Conservation (phyloP, 768 basidiomycete genomes). For the Sarcomyxa edulis region DNA sequence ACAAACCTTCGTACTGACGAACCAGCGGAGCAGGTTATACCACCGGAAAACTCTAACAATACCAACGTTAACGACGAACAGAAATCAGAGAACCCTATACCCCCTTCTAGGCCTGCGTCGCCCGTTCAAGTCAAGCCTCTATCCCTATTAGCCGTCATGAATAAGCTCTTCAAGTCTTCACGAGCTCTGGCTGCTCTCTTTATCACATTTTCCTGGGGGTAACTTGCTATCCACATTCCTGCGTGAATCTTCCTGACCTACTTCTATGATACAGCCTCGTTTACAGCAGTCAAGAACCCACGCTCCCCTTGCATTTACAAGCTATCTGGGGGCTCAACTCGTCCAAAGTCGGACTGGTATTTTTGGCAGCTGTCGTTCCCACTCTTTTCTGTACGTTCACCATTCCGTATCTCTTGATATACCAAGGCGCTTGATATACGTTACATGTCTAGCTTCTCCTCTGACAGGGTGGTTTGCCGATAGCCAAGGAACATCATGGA, state of each 20-base stretch:
- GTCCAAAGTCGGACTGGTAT: constrained; percentile 57
- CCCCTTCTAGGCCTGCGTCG: too few relatives aligned
- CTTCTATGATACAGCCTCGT: constrained; percentile 29
- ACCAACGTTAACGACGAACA: too few relatives aligned
- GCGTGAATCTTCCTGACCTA: constrained; percentile 1
- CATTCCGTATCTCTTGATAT: background rate
- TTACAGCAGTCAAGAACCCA: constrained; percentile 47
- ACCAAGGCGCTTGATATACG: background rate
- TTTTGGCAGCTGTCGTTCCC: constrained; percentile 59
- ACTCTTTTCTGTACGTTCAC: constrained; percentile 60
- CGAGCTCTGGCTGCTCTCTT: constrained; percentile 42
- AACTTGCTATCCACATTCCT: constrained; percentile 9
- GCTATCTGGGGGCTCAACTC: constrained; percentile 42
- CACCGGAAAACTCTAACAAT: background rate
- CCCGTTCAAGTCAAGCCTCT: constrained; percentile 16
- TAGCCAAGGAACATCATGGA: constrained; percentile 49
- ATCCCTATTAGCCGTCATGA: constrained; percentile 36
- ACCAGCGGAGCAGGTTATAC: background rate
- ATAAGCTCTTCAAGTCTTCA: constrained; percentile 35
- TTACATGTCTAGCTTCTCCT: constrained; percentile 42
- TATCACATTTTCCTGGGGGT: constrained; percentile 53
- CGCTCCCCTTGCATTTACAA: constrained; percentile 52
- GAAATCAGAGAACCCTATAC: too few relatives aligned
- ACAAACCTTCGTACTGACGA: background rate
- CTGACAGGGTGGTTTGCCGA: constrained; percentile 58